These are phyloP conservation scores for Nigrograna mackinnonii DNA, from an alignment of 2,329 filamentous ascomycete genomes.

Conservation along the genomic window DNA sequence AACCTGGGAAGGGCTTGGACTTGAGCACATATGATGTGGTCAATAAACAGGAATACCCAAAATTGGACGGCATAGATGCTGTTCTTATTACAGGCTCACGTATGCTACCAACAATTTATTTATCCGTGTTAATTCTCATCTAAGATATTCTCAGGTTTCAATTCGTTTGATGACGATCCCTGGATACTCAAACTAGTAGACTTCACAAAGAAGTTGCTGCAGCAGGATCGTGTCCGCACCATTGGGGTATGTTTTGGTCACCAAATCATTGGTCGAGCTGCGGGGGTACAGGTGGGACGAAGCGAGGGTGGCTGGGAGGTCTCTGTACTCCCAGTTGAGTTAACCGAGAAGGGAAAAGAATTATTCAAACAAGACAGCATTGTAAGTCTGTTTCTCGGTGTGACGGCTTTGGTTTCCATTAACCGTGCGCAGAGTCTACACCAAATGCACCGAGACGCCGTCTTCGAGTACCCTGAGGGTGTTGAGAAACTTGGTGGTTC, in stretches of 20 bases:
- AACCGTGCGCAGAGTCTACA: constrained; percentile 64
- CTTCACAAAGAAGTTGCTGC: neutral
- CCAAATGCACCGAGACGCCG: constrained; percentile 85
- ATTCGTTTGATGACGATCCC: constrained; percentile 28
- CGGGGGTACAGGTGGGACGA: constrained; percentile 68
- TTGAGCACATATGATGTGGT: constrained; percentile 75
- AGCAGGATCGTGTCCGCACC: neutral
- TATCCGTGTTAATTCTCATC: neutral
- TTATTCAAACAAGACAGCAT: constrained; percentile 70
- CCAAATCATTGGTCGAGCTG: constrained; percentile 77
- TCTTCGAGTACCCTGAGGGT: constrained; percentile 64
- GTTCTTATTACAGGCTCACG: constrained; percentile 77
- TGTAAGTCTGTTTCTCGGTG: no score
- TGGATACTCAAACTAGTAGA: constrained; percentile 2
- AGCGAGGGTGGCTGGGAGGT: constrained; percentile 79
- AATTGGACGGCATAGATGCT: constrained; percentile 75
- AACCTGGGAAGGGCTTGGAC: constrained; percentile 35
- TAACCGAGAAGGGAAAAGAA: constrained; percentile 71
- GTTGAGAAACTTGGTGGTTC: constrained; percentile 68
- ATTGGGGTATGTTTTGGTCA: constrained; percentile 82
- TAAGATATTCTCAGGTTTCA: constrained; percentile 63
- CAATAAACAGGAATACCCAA: constrained; percentile 69
- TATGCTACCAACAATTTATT: constrained; percentile 39
- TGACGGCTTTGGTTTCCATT: no score
- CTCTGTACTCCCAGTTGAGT: constrained; percentile 69